Evolutionary conservation across 1,284 basidiomycete species (phyloP), one percentile per base, ranked within the genome.

Genomic region (Rhodotorula sp.): DNA sequence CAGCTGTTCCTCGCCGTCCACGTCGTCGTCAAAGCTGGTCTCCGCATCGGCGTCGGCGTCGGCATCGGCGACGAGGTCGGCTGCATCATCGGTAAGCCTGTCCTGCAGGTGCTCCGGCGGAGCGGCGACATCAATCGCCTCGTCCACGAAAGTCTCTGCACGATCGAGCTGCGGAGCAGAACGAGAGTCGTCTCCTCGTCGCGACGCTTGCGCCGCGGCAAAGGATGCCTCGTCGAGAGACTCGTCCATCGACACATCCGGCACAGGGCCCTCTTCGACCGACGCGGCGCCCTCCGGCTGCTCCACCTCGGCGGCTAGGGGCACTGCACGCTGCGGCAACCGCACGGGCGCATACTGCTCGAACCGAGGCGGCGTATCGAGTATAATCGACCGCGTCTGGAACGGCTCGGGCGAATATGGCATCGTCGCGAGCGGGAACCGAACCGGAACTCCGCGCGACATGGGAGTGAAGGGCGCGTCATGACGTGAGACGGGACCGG

Each of bases 331-430:
- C 49, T 29, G 4, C 67, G 54, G 71, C 10, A 70, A 30, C 2
- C 69, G 62, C 1, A 74, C 49, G 37, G 62, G 48, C 2, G 58
- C 65, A 3, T 62, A 59, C 18, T 58, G 37, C 10, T 68, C 64
- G 24, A 71, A 26, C 15, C 67, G 46, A 1, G 67, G 66, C 46
- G 73, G 71, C 17, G 74, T 75, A 29, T 73, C 71, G 37, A 75
- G 60, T 5, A 72, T 57, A 30, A 75, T 75, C 14, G 74, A 75
- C 22, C 67, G 62, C 3, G 74, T 73, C 45, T 75, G 74, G 54
- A 66, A 73, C 18, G 73, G 61, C 33, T 74, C 73, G 26, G 68
- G 70, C 26, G 67, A 46, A 18, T 54, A 37, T 17, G 59, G 45
- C n/a, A 61, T 24, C 12, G 26, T 6, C 26, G 70, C 42, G 6